Evolutionary conservation across 1,139 yeast species (phyloP), one percentile per base, ranked within the genome.

Genomic region (Pichia sp.): DNA sequence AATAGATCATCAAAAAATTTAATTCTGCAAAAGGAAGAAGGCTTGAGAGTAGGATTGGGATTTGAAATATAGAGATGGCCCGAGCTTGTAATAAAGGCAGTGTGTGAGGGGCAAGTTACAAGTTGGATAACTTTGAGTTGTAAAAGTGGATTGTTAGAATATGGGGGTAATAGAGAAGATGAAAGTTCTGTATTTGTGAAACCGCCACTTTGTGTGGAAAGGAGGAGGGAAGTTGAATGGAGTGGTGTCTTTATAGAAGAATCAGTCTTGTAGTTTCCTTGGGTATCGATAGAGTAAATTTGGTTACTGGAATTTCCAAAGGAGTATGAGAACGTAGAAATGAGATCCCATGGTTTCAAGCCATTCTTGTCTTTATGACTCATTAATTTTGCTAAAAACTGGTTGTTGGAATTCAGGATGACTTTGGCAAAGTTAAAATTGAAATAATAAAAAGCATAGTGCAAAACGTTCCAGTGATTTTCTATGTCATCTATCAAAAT

Each of bases 391-490:
- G 60, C 51, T 17, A 56, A 35, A 20, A 48, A 45, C 25, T 59
- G 52, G 14, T 51, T 38, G 25, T 49, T 46, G 40, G 48, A 40
- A 28, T 49, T 45, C 39, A 77, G 56, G 35, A 82, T 56, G 12
- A 67, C 61, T 48, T 68, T 72, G 12, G 81, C 79, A 54, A 81
- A 74, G 8, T 72, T 56, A 22, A 83, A 59, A 43, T 79, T 70
- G 45, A 83, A 86, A 55, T 68, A 63, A 52, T 67, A 77, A 33
- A 82, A 67, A 32, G 78, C 79, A 52, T 75, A 74, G 60, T 89
- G 96, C 34, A 88, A 65, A 25, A 88, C 77, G 31, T 85, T 83
- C 84, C 95, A 88, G 1, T 88, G 85, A 55, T 76, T 85, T 59
- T 89, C 96, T 43, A 66, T 67, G 57, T 89, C 96, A 2, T 67